Evolutionary conservation across 495 filamentous ascomycete genomes (phyloP), one percentile per base, ranked within the genome.

Genomic region (Geopyxis carbonaria): DNA sequence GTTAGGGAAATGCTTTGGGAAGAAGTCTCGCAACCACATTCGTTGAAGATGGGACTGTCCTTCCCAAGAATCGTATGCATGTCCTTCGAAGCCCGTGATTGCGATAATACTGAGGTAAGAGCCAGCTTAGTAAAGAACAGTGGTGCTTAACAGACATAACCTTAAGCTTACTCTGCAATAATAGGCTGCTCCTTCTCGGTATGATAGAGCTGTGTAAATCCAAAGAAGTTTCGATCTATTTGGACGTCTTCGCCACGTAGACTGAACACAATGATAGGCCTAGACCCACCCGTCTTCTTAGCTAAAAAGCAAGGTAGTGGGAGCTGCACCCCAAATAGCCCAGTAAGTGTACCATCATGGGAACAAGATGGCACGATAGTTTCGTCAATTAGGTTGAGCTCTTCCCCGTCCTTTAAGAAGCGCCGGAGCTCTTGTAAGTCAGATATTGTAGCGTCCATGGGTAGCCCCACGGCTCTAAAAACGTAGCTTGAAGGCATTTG

Each of bases 21-120:
- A 22, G 34, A 38, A 44, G 15, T 44, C 33, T 3, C 42, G 42
- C 32, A 44, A 18, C 42, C 42, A 44, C 42, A 44, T 44, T 10
- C 13, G 7, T 10, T 13, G 14, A 19, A 14, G 13, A n/a, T 16
- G 19, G 16, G 11, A 18, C 10, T 19, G 19, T 2, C 2, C 23
- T 29, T 20, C 30, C 42, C 42, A 44, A 1, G 33, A 38, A 11
- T 34, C 42, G 22, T 29, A 44, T 5, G 42, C 42, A 38, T 44
- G 42, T 9, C 33, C 34, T 22, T 36, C 22, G 23, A 44, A 14
- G 4, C 42, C 42, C 4, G 32, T 38, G 24, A 44, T 19, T 10
- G 42, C 42, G 9, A 44, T 31, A 38, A 44, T 38, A 31, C 42
- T 44, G 10, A 5, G 11, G 5, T 11, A 39, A 28, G 7, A 7